A percentile compares a stretch with the other conserved stretches of the same genome.
These are phyloP conservation scores for Graphilbum sp. DNA, from an alignment of 2,329 filamentous ascomycete species.

Conservation along the genomic window DNA sequence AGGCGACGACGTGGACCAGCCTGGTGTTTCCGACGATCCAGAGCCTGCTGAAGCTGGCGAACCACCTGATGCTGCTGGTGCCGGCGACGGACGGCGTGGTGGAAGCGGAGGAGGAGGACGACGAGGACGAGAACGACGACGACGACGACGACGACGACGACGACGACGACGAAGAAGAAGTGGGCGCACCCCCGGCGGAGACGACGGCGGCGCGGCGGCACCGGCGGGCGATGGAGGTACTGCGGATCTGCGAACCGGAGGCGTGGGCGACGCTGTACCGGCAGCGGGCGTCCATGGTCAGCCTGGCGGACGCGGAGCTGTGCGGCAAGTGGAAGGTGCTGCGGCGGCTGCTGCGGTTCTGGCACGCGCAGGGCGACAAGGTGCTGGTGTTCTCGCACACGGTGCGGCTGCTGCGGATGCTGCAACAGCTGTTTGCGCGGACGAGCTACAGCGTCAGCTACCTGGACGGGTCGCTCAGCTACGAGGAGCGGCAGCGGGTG, in stretches of 20 bases:
- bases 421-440: constrained; percentile 71
- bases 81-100: constrained; percentile 45
- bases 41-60: constrained; percentile 73
- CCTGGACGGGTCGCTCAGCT: constrained; percentile 68
- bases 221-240: constrained; percentile 55
- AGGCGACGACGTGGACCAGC: constrained; percentile 50
- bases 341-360: constrained; percentile 72
- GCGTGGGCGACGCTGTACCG: constrained; percentile 59
- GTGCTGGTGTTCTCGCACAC: constrained; percentile 92
- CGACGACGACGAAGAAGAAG: background rate
- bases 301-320: constrained; percentile 73
- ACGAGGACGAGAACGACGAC: background rate
- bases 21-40: constrained; percentile 76
- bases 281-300: constrained; percentile 61
- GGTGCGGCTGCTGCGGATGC: constrained; percentile 66
- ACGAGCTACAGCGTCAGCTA: constrained; percentile 87
- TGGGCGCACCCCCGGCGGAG: background rate
- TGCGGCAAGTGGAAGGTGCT: constrained; percentile 96
- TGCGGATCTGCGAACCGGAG: constrained; percentile 60
- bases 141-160: background rate
- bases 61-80: constrained; percentile 80
- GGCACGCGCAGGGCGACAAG: constrained; percentile 82
- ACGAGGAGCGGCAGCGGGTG: constrained; percentile 64
- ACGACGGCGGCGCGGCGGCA: constrained; percentile 34
- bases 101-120: background rate